Percentiles rank a stretch among this genome's conserved stretches.
phyloP scores from a whole-genome alignment of 768 basidiomycete species.

The Phanerochaete sordida region DNA sequence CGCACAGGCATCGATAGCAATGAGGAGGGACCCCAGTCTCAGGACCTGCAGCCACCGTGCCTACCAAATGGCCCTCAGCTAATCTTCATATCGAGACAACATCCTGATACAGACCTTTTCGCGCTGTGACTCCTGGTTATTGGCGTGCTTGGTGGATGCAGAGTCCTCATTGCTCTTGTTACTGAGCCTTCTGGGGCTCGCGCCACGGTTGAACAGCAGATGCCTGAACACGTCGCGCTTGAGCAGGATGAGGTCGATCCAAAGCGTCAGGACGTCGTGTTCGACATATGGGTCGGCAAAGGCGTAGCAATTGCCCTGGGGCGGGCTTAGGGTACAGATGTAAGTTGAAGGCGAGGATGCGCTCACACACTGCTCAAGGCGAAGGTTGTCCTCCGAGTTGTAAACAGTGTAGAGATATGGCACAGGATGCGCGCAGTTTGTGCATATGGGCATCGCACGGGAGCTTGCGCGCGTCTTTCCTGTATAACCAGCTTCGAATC shows the following conservation, averaged over 20 bases:
- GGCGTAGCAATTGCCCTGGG: slow-evolving; percentile 53
- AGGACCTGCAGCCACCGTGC: slow-evolving; percentile 57
- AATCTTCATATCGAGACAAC: neutral
- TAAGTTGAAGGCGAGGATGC: neutral
- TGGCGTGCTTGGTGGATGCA: neutral
- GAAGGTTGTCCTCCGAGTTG: slow-evolving; percentile 69
- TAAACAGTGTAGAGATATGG: slow-evolving; percentile 80
- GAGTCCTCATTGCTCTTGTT: slow-evolving; percentile 8
- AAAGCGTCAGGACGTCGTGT: slow-evolving; percentile 67
- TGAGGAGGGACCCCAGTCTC: slow-evolving; percentile 53
- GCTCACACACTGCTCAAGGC: slow-evolving; percentile 83
- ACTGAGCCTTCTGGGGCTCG: slow-evolving; percentile 51
- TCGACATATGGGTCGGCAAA: slow-evolving; percentile 90
- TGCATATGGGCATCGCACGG: slow-evolving; percentile 85
- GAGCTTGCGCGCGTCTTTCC: too few species aligned
- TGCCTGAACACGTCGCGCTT: slow-evolving; percentile 82
- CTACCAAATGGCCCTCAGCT: slow-evolving; percentile 31
- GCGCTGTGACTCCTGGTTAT: neutral
- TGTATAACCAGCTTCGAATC: too few species aligned
- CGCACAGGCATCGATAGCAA: slow-evolving; percentile 73
- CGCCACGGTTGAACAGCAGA: slow-evolving; percentile 75
- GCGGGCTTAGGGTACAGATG: neutral
- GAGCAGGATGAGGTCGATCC: slow-evolving; percentile 78
- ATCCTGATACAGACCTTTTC: slow-evolving; percentile 7
- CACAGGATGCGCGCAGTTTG: slow-evolving; percentile 62